Evolutionary conservation across 2,329 filamentous ascomycete genomes (phyloP).

Genomic region (Monosporascus cannonballus): DNA sequence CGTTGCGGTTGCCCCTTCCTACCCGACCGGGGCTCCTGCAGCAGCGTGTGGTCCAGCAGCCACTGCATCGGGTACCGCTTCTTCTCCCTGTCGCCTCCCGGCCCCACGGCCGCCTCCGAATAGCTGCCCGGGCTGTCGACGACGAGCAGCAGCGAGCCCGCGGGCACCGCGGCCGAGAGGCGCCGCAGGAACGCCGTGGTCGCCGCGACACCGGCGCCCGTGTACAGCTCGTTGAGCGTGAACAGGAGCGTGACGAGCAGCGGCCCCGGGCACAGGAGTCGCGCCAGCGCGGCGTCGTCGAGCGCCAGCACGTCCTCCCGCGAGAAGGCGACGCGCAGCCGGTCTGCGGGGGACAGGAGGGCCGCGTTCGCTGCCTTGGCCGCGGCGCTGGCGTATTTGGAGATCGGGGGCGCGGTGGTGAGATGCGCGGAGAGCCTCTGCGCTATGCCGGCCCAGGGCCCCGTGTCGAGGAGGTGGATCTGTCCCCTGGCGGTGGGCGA

Average conservation of each 20-base stretch:
- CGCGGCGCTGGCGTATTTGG: conserved; percentile 46
- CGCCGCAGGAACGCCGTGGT: conserved; percentile 71
- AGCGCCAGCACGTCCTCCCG: conserved; percentile 46
- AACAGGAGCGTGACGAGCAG: conserved; percentile 79
- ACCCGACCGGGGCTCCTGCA: conserved; percentile 24
- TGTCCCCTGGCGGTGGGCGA: conserved; percentile 8
- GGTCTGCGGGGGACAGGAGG: conserved; percentile 31
- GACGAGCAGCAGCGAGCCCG: conserved; percentile 68
- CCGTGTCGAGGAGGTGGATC: conserved; percentile 72
- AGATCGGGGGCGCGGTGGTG: conserved; percentile 42
- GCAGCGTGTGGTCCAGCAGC: conserved; percentile 76
- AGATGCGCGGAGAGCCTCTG: conserved; percentile 51
- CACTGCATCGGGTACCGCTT: conserved; percentile 88
- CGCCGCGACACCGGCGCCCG: conserved; percentile 61
- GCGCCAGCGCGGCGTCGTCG: conserved; percentile 24
- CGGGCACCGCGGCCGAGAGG: conserved; percentile 52
- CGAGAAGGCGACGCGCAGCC: conserved; percentile 36
- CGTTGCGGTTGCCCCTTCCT: background rate
- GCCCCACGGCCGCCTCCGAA: conserved; percentile 68
- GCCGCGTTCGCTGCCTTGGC: conserved; percentile 38
- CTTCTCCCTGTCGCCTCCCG: conserved; percentile 39
- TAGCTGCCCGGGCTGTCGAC: conserved; percentile 94
- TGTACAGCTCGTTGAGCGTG: conserved; percentile 93
- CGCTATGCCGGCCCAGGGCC: conserved; percentile 65
- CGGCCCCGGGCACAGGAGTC: conserved; percentile 25